phyloP scores from a whole-genome alignment of 768 basidiomycete species.

The Trametes punicea region DNA sequence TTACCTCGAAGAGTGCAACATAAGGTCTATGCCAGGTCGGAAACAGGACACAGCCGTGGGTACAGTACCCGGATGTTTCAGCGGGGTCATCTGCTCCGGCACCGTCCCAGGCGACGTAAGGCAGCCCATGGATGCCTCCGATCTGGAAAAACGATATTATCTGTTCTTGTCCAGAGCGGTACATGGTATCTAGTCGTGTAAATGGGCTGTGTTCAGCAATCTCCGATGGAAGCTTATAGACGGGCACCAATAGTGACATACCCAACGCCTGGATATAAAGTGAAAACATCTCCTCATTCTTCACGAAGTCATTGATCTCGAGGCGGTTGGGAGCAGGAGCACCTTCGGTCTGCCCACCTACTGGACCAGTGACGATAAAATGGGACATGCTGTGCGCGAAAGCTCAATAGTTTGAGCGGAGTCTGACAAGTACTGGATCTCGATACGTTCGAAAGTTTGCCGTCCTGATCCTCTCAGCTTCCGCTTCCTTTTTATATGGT shows the following conservation, averaged over 20 bases:
- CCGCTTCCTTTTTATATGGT: not conserved
- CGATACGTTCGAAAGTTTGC: not conserved
- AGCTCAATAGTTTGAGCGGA: too few relatives aligned
- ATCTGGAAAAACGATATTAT: constrained; percentile 46
- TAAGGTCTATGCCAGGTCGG: constrained; percentile 58
- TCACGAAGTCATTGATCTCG: constrained; percentile 28
- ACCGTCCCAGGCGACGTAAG: constrained; percentile 44
- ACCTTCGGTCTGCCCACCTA: not conserved
- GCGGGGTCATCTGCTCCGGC: constrained; percentile 34
- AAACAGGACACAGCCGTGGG: constrained; percentile 51
- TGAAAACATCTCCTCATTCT: constrained; percentile 44
- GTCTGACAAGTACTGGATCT: constrained; percentile 7
- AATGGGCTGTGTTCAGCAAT: not conserved
- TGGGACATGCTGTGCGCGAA: constrained; percentile 1
- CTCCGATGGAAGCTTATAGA: not conserved
- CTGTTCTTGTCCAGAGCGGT: constrained; percentile 13
- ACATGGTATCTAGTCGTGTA: not conserved
- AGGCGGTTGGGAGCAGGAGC: constrained; percentile 14
- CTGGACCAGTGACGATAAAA: constrained; percentile 1
- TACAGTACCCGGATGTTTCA: constrained; percentile 48
- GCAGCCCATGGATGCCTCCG: constrained; percentile 51
- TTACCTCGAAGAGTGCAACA: constrained; percentile 47
- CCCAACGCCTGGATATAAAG: constrained; percentile 50
- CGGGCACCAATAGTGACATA: constrained; percentile 26
- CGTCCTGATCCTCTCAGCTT: not conserved